phyloP scores from a whole-genome alignment of 495 filamentous ascomycete genomes.

The Staphylotrichum longicolle region DNA sequence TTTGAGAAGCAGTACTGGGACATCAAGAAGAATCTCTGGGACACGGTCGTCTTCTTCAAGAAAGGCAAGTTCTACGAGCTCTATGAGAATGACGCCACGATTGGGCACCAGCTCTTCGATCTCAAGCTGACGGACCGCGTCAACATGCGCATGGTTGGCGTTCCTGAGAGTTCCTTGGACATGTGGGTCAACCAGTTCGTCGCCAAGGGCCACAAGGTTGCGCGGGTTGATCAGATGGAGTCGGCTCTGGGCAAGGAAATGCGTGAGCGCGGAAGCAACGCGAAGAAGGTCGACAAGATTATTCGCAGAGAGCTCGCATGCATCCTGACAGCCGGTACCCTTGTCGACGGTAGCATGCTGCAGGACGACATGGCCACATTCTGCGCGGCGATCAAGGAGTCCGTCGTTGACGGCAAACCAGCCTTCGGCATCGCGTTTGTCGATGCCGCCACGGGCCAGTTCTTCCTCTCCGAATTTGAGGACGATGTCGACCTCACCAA shows the following conservation, averaged over 20 bases:
- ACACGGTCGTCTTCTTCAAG: constrained; percentile 98
- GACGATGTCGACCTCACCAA: constrained; percentile 95
- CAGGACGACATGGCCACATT: constrained; percentile 97
- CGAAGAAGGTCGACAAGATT: constrained; percentile 76
- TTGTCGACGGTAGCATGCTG: constrained; percentile 94
- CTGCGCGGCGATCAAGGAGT: constrained; percentile 95
- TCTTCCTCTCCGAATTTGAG: constrained; percentile 84
- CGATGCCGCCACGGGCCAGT: constrained; percentile 93
- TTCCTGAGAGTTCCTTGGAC: constrained; percentile 84
- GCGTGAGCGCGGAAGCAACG: constrained; percentile 74
- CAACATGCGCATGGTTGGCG: constrained; percentile 98
- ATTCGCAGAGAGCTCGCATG: constrained; percentile 88
- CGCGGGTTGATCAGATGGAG: constrained; percentile 93
- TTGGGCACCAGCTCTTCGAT: constrained; percentile 96
- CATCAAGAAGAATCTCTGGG: constrained; percentile 97
- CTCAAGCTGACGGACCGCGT: constrained; percentile 96
- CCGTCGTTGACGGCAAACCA: constrained; percentile 68
- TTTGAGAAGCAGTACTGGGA: constrained; percentile 99
- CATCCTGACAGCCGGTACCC: constrained; percentile 86
- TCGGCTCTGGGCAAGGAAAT: constrained; percentile 96
- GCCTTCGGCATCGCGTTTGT: constrained; percentile 92
- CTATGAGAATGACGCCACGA: constrained; percentile 96
- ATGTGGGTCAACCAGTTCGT: constrained; percentile 95
- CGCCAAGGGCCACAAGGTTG: constrained; percentile 93
- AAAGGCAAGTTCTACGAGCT: constrained; percentile 99